Evolutionary conservation across 2,329 filamentous ascomycete species (phyloP), one percentile per base, ranked within the genome.

Genomic region (Decorospora gaudefroyi): DNA sequence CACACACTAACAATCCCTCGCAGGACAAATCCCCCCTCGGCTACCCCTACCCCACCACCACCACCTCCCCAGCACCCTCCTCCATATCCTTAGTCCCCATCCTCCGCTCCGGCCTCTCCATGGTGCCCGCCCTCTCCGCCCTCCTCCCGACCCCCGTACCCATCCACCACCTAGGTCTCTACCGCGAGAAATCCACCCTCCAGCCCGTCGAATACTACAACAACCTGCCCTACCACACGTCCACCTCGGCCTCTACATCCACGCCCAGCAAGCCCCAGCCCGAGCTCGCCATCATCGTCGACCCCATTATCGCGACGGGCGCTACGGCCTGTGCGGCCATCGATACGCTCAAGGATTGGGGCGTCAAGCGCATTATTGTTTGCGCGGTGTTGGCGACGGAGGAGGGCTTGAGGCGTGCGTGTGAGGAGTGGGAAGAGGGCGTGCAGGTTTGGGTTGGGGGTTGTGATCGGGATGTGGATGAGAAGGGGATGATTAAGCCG

Each of bases 151-250:
- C 72, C 25, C 81, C 89, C 10, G 87, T 92, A 21, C 86, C 90
- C 5, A 82, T 96, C 53, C 90, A 97, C 75, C 92, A 97, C 70
- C 86, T 97, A 6, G 92, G 93, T 56, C 86, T 97, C 65, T 97
- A 92, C 78, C 89, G 91, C 65, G 91, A 96, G 69, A 89, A 87
- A 48, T 83, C 83, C 43, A 92, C 88, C 30, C 84, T 96, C 43
- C 84, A 90, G 62, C 90, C 91, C 3, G 91, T 96, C 46, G 91
- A 96, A 74, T 96, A 96, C 80, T 96, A 96, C 81, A 96, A 96
- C 78, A 96, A 96, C 72, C 84, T 96, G 13, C 90, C 90, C 23
- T 86, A 88, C 72, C 86, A 89, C 73, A 68, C 77, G 25, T 76
- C 59, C 73, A 68, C 77, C 26, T 76, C 59, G 42, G 74, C 72